Evolutionary conservation across 208 protist genomes (phyloP).

Genomic region (Trypanosoma theileri): DNA sequence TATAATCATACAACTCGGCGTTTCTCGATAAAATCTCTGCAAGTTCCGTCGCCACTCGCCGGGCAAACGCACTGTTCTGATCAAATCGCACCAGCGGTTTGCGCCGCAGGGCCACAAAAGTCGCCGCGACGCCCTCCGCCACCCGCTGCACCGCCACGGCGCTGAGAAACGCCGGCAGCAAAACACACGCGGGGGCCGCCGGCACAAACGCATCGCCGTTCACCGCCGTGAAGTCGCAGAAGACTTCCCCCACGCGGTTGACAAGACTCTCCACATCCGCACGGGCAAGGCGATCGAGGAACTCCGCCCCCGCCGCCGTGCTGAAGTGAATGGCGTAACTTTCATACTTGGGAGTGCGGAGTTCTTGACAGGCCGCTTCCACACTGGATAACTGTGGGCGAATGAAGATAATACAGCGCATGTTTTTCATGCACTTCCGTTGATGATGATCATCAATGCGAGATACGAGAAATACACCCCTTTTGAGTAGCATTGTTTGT

Average conservation of each 20-base stretch:
- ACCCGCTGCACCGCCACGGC: constrained; percentile 36
- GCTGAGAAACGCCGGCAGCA: constrained; percentile 37
- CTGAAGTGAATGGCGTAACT: constrained; percentile 90
- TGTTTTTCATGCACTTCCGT: constrained; percentile 89
- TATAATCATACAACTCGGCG: constrained; percentile 87
- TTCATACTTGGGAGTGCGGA: constrained; percentile 85
- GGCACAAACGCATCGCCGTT: constrained; percentile 83
- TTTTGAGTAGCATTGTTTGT: constrained; percentile 94
- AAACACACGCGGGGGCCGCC: constrained; percentile 42
- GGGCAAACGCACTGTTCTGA: constrained; percentile 57
- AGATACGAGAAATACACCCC: constrained; percentile 97
- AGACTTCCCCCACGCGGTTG: constrained; percentile 93
- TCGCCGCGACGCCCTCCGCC: constrained; percentile 68
- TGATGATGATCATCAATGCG: constrained; percentile 61
- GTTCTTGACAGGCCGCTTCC: constrained; percentile 78
- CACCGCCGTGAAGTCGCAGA: constrained; percentile 94
- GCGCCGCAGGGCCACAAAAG: constrained; percentile 78
- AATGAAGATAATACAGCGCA: constrained; percentile 92
- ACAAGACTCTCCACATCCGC: constrained; percentile 93
- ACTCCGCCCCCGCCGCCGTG: constrained; percentile 67
- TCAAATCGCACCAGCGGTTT: constrained; percentile 74
- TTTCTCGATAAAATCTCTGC: constrained; percentile 71
- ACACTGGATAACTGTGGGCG: constrained; percentile 92
- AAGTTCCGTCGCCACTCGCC: constrained; percentile 75
- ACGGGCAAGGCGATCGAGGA: constrained; percentile 92